Base-by-base conservation (phyloP, 148 eudicot genomes). In the Rhododendron griersonianum region DNA sequence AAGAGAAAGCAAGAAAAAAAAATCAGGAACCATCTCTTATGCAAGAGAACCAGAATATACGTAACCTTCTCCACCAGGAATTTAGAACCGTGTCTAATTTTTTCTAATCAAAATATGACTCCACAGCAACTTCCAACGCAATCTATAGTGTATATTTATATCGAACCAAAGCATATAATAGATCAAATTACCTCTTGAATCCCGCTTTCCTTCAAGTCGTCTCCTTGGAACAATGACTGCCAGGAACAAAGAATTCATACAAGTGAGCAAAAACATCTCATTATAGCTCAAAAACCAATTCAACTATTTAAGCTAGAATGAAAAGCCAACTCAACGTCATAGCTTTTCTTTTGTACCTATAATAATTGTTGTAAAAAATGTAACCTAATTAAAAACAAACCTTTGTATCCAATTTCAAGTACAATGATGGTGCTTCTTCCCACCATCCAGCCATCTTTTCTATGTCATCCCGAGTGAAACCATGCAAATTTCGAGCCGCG, bases 401-500 rank as follows among this genome's bases (percentile, higher is more conserved):
- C 99, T 94, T 97, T 85, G 90, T 89, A 80, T 97, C 94, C 90
- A 97, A 86, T 82, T 92, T 92, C 87, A 95, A 83, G 93, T 97
- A 97, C 89, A 95, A 79, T 81, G 98, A 86, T 48, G 98, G 95
- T 80, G 98, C 93, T 88, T 95, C 99, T 90, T 97, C 99, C 99
- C 99, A 97, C 61, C 83, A 89, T 74, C 83, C 88, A 87, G 98
- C 96, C 99, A 97, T 97, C 93, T 93, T 93, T 84, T 91, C 93
- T 84, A 97, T 89, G 78, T 93, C 98, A 81, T 89, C 92, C 82
- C 87, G 94, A 75, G 92, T 88, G 84, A 97, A 97, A 81, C 95
- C 94, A 85, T 97, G 99, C 25, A 97, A 91, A 91, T 97, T 97
- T 91, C 99, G 91, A 67, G 99, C 99, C n/a, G 98, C 92, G 86